These are phyloP conservation scores for Aureobasidium sp. DNA, from an alignment of 2,329 filamentous ascomycete species.

Conservation along the genomic window DNA sequence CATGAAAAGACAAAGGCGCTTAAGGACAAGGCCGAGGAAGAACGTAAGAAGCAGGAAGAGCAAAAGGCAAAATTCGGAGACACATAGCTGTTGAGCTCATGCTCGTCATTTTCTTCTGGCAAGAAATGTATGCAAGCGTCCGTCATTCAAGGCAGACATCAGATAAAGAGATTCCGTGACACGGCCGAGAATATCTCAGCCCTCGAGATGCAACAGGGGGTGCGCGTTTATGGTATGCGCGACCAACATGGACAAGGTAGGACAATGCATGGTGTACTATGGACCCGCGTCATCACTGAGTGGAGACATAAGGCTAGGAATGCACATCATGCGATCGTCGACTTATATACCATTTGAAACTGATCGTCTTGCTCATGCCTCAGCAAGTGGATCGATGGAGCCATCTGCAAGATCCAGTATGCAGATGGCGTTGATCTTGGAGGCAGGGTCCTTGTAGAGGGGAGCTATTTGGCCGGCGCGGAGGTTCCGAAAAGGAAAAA, in stretches of 20 bases:
- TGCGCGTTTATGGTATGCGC: background rate
- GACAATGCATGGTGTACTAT: background rate
- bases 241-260: conserved; percentile 5
- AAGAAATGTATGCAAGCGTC: background rate
- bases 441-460: background rate
- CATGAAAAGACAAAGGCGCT: conserved; percentile 16
- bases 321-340: background rate
- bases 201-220: background rate
- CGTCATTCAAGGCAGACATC: background rate
- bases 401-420: background rate
- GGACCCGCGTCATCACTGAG: background rate
- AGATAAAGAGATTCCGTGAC: background rate
- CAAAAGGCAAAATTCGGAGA: conserved; percentile 9
- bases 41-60: conserved; percentile 15
- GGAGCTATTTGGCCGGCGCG: background rate
- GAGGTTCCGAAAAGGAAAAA: background rate
- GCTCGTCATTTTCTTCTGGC: background rate
- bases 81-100: background rate
- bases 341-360: background rate
- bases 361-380: background rate
- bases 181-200: background rate
- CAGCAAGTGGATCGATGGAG: background rate
- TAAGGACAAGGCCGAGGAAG: conserved; percentile 15
- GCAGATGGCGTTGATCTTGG: background rate
- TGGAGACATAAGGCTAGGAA: background rate